Evolutionary conservation across 768 basidiomycete species (phyloP).

Genomic region (Pleurotus cornucopiae): DNA sequence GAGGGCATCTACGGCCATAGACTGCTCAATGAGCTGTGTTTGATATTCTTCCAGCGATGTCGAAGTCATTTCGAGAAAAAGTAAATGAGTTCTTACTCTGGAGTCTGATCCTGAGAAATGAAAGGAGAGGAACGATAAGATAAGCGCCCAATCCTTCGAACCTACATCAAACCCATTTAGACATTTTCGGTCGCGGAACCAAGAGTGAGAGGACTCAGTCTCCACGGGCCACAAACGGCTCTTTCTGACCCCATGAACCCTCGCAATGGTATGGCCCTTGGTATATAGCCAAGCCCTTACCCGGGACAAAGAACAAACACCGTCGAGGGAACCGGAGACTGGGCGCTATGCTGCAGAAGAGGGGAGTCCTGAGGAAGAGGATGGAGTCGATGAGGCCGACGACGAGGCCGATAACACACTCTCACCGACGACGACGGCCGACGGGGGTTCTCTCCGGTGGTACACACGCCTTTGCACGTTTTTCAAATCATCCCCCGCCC

Average conservation of each 20-base stretch:
- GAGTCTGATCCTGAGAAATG: background rate
- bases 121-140: background rate
- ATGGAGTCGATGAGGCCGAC: conserved; percentile 7
- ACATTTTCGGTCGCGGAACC: too few species aligned
- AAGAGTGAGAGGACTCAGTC: too few species aligned
- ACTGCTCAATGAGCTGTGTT: conserved; percentile 61
- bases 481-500: conserved; percentile 20
- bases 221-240: too few species aligned
- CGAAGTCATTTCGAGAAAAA: conserved; percentile 19
- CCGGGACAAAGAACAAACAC: background rate
- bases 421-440: background rate
- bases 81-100: background rate
- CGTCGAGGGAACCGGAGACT: too few species aligned
- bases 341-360: too few species aligned
- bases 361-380: background rate
- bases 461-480: conserved; percentile 10
- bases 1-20: conserved; percentile 68
- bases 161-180: too few species aligned
- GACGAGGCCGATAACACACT: conserved; percentile 12
- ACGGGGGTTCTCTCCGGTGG: conserved; percentile 11
- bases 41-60: conserved; percentile 45
- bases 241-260: too few species aligned
- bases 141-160: background rate
- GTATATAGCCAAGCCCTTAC: background rate
- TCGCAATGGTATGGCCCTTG: background rate